A percentile compares a stretch with the other conserved stretches of the same genome.
Conservation (phyloP, 2,329 filamentous ascomycete species). For the Xylaria hypoxylon region DNA sequence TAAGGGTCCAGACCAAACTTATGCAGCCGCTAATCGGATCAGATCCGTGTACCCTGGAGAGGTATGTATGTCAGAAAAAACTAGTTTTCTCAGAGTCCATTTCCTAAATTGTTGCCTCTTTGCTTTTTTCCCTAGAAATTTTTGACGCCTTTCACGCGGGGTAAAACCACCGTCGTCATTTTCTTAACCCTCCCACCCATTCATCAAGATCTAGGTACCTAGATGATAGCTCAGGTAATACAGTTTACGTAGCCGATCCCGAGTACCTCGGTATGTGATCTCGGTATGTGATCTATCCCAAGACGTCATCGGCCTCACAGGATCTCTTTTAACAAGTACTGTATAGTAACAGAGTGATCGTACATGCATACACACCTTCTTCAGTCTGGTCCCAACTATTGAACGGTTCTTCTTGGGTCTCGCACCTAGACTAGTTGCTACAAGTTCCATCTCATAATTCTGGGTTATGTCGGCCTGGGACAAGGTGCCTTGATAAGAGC, state of each 20-base stretch:
- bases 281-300: no score
- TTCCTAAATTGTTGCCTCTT: not conserved
- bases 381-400: not conserved
- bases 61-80: slow-evolving; percentile 33
- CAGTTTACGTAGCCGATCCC: not conserved
- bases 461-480: not conserved
- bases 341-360: not conserved
- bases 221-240: slow-evolving; percentile 3
- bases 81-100: not conserved
- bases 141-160: slow-evolving; percentile 13
- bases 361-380: not conserved
- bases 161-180: slow-evolving; percentile 23
- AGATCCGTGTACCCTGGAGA: not conserved
- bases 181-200: not conserved
- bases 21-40: slow-evolving; percentile 18
- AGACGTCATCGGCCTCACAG: not conserved
- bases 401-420: not conserved
- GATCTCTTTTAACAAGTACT: not conserved
- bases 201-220: not conserved
- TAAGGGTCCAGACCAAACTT: slow-evolving; percentile 13
- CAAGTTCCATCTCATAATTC: not conserved
- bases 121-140: slow-evolving; percentile 8
- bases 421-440: not conserved
- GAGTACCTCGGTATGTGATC: not conserved
- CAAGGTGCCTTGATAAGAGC: not conserved